A percentile compares a stretch with the other conserved stretches of the same genome.
phyloP scores from a whole-genome alignment of 345 rosid genomes.

The Melaleuca alternifolia region DNA sequence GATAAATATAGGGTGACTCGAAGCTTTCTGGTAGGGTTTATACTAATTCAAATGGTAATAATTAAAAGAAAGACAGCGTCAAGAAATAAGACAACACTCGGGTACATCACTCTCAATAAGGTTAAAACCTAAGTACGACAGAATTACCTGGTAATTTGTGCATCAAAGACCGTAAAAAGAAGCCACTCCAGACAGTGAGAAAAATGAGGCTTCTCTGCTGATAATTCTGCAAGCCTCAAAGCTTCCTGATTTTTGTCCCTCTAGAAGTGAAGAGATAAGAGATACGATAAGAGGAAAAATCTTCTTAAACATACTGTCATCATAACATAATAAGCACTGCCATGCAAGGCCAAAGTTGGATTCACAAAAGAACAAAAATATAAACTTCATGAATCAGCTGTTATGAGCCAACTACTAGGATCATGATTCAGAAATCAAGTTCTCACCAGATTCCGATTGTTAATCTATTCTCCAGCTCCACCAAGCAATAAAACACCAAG shows the following conservation, averaged over 20 bases:
- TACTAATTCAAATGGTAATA: neutral
- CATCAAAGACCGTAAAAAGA: slow-evolving; percentile 96
- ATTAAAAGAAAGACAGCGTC: neutral
- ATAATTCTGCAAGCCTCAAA: slow-evolving; percentile 64
- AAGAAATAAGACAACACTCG: neutral
- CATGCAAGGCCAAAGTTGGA: neutral
- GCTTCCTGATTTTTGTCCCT: slow-evolving; percentile 90
- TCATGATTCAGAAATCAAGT: neutral
- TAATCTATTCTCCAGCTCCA: neutral
- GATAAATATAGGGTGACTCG: neutral
- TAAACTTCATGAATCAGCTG: neutral
- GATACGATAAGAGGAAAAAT: neutral
- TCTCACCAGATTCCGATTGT: neutral
- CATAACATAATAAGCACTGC: neutral
- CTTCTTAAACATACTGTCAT: neutral
- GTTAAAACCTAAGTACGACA: neutral
- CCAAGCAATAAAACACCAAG: neutral
- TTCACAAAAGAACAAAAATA: neutral
- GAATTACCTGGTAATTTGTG: slow-evolving; percentile 84
- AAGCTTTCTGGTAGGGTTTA: neutral
- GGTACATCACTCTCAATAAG: neutral
- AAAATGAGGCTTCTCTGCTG: slow-evolving; percentile 96
- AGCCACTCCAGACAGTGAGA: slow-evolving; percentile 98
- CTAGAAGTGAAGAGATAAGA: slow-evolving; percentile 29
- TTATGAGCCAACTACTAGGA: neutral